Evolutionary conservation across 495 filamentous ascomycete species (phyloP), one percentile per base, ranked within the genome.

Genomic region (Lepidopterella palustris): DNA sequence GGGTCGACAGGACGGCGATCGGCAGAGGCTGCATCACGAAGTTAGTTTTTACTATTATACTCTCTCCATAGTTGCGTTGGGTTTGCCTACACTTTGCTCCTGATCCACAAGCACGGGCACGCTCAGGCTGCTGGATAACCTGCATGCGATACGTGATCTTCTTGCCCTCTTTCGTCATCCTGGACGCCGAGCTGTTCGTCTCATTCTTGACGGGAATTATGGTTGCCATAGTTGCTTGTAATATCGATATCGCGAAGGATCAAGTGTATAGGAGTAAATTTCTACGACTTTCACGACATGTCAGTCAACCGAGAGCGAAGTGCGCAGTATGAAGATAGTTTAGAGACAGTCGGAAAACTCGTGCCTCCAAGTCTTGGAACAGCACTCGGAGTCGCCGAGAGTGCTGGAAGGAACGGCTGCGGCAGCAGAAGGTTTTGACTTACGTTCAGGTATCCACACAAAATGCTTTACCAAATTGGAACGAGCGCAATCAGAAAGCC

Each of bases 1-100:
- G 93, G 92, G 73, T 98, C 92, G 59, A 98, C 93, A 5, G 93
- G 93, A 52, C 93, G 89, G 66, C 93, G 87, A 73, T 98, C 93
- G 65, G 93, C 91, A 59, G 92, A 95, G 32, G 92, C 91, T 96
- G 62, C 39, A 31, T 68, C 54, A 60, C 55, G 39, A 58, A 53
- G 54, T 42, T 42, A 42, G 18, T 42, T 42, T 42, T 18, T 42
- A 13, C 35, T 15, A 18, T 42, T 3, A 15, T 42, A 10, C 9
- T 42, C 18, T 11, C 10, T 45, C 20, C 57, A 23, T 10, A 1
- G 6, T 23, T 26, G 40, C 11, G 13, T n/a, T 49, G 27, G 40
- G 21, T 40, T 2, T 10, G n/a, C 90, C 70, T 79, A 95, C 90
- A 95, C 74, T 97, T 97, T 21, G 92, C 91, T 45, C 93, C 93